phyloP scores from a whole-genome alignment of 352 stramenopile genomes.

The Phytophthora hybrid region DNA sequence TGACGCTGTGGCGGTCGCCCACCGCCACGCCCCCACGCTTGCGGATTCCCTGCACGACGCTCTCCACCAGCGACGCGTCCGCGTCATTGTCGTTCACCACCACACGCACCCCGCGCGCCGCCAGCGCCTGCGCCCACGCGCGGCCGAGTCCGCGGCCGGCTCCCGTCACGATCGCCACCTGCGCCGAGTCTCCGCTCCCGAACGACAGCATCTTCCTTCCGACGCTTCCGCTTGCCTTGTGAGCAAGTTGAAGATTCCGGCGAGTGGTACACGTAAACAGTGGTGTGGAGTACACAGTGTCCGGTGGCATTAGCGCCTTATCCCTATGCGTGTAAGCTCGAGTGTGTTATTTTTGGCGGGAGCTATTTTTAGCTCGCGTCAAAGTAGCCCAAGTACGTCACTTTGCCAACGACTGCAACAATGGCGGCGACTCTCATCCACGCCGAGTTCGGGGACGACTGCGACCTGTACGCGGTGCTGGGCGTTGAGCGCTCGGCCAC shows the following conservation, averaged over 20 bases:
- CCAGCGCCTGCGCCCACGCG: conserved; percentile 62
- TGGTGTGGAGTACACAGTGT: conserved; percentile 5
- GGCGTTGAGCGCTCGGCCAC: conserved; percentile 57
- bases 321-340: neutral
- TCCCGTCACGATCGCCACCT: conserved; percentile 75
- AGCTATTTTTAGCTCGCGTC: conserved; percentile 22
- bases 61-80: conserved; percentile 54
- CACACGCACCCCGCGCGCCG: conserved; percentile 55
- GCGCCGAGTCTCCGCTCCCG: conserved; percentile 47
- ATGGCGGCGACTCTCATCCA: conserved; percentile 60
- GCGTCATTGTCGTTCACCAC: conserved; percentile 77
- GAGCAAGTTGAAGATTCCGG: conserved; percentile 41
- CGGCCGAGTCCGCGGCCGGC: conserved; percentile 57
- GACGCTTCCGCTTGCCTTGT: conserved; percentile 2
- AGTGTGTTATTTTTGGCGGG: conserved; percentile 9
- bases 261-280: conserved; percentile 29
- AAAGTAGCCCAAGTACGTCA: conserved; percentile 9
- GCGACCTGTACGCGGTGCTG: conserved; percentile 85
- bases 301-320: no score
- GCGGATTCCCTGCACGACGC: conserved; percentile 52
- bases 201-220: conserved; percentile 50
- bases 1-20: conserved; percentile 59
- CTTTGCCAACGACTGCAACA: neutral
- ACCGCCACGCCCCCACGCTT: conserved; percentile 52
- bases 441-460: conserved; percentile 65